These are phyloP conservation scores for Claviceps africana DNA, from an alignment of 2,329 filamentous ascomycete species.

Conservation along the genomic window DNA sequence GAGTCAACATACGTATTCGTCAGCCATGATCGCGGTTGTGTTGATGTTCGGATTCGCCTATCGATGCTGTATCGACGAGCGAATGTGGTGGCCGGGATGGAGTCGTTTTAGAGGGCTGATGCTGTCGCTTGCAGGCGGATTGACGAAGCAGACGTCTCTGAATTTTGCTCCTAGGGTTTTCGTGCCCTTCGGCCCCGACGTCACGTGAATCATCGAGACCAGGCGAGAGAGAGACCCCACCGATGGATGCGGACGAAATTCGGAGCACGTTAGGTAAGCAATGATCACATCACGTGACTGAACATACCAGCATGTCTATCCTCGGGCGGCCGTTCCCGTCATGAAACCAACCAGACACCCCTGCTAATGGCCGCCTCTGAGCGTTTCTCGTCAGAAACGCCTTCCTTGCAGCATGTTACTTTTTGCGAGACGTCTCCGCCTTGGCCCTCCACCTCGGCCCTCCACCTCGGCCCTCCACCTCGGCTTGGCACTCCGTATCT, in stretches of 20 bases:
- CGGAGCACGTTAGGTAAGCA: neutral
- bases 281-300: neutral
- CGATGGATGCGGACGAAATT: neutral
- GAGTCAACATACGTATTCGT: conserved; percentile 66
- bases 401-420: neutral
- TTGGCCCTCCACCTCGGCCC: too few relatives aligned
- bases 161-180: conserved; percentile 27
- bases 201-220: conserved; percentile 15
- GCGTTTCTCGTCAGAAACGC: neutral
- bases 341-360: too few relatives aligned
- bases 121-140: conserved; percentile 15
- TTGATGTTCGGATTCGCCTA: conserved; percentile 28
- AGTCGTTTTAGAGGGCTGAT: conserved; percentile 19
- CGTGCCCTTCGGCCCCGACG: conserved; percentile 23
- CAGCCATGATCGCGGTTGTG: conserved; percentile 58
- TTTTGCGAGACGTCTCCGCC: neutral
- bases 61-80: conserved; percentile 29
- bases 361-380: neutral
- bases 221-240: neutral
- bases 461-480: too few relatives aligned
- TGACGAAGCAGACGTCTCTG: conserved; percentile 17
- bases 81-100: conserved; percentile 26
- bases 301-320: too few relatives aligned
- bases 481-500: neutral
- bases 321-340: neutral